Base-by-base conservation (phyloP, 148 eudicot genomes). In the Oxyria digyna region DNA sequence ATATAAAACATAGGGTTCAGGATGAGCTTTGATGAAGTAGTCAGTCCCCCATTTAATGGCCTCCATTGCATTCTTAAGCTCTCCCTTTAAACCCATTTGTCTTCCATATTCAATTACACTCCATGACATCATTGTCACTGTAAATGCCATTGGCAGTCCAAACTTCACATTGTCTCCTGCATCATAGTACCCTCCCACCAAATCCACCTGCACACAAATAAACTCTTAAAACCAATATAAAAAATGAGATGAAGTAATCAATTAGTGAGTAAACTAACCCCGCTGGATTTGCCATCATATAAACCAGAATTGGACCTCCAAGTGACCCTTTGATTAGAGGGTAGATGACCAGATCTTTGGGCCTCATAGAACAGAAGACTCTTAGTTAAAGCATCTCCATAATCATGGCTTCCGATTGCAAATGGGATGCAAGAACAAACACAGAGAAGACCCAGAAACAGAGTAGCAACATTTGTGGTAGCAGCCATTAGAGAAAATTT, bases 121-220 rank as follows among this genome's bases (percentile, higher is more conserved):
- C 99, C 99, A 94, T n/a, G 96, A 94, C 91, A 91, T 81, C 97
- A 90, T 90, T 9, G 99, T 94, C 5, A 88, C 52, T 1, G 97
- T 94, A 66, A 94, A 94, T 27, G 99, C 99, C 97, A 94, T 90
- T 17, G 98, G 98, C 37, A 94, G 57, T 33, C 98, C 98, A 71
- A 94, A 94, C 77, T 91, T 94, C 76, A 94, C 99, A 79, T 94
- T 94, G 79, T 94, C 99, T 78, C 99, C 99, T 68, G 99, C 99
- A 80, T 94, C 99, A 72, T 94, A 91, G 75, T 94, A 94, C 64
- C 99, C 99, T 94, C 97, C 99, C 0, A 94, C 99, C 74, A 94
- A 85, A 87, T 94, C 84, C 86, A 93, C 90, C 98, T 93, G 71
- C 66, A 71, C 71, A 17, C 71, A 57, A 21, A 42, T 71, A 2